Evolutionary conservation across 2,329 filamentous ascomycete species (phyloP).

Genomic region (Cladophialophora exuberans): DNA sequence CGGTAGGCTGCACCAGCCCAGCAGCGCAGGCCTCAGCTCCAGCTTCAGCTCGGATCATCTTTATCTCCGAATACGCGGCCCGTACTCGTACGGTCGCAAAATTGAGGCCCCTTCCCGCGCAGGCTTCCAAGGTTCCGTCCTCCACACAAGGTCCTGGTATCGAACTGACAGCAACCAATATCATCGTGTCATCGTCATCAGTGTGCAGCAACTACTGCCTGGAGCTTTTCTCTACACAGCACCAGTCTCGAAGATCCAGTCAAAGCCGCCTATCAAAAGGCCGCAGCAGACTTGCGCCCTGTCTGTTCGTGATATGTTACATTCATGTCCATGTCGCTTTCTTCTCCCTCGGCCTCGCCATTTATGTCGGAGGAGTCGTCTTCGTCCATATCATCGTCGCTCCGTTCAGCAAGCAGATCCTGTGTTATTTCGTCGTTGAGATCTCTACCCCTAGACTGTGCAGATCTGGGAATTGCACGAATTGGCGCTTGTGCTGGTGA

Average conservation of each 20-base stretch:
- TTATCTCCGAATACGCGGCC: neutral
- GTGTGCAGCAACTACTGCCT: neutral
- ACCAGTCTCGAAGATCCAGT: neutral
- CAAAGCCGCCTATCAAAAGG: too few species aligned
- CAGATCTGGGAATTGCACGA: conserved; percentile 3
- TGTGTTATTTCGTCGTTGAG: conserved; percentile 34
- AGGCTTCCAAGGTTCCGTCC: too few species aligned
- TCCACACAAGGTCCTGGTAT: too few species aligned
- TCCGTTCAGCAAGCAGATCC: conserved; percentile 34
- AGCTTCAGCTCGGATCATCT: neutral
- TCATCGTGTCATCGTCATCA: neutral
- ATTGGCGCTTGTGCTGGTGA: neutral
- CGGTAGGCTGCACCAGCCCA: neutral
- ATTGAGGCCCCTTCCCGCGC: neutral
- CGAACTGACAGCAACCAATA: too few species aligned
- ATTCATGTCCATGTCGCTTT: conserved; percentile 28
- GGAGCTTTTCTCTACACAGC: too few species aligned
- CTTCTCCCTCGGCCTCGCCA: conserved; percentile 18
- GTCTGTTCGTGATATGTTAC: too few species aligned
- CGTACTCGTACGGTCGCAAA: neutral
- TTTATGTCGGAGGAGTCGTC: conserved; percentile 30
- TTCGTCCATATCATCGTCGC: conserved; percentile 33
- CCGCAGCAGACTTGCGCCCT: too few species aligned
- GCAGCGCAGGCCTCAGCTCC: too few species aligned
- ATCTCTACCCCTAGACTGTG: conserved; percentile 18